A percentile compares a stretch with the other conserved stretches of the same genome.
Evolutionary conservation across 345 rosid species (phyloP).

Genomic region (Garcia nutans): DNA sequence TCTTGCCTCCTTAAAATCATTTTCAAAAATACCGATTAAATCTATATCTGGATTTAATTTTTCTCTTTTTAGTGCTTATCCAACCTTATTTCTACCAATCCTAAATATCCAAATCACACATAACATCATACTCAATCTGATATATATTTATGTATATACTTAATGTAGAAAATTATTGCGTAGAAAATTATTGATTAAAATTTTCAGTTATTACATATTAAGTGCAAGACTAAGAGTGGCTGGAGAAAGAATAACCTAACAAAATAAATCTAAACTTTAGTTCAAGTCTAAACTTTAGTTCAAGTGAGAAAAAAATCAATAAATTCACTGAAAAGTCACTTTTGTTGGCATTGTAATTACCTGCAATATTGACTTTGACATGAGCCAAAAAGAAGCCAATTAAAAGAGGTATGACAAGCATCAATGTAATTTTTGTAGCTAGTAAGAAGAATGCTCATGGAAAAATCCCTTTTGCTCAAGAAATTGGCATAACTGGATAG

Average conservation of each 20-base stretch:
- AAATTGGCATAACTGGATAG: constrained; percentile 76
- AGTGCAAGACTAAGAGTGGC: constrained; percentile 73
- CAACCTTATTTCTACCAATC: no score
- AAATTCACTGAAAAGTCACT: background rate
- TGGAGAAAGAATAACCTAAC: constrained; percentile 88
- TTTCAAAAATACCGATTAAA: no score
- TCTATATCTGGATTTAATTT: no score
- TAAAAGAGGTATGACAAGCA: constrained; percentile 59
- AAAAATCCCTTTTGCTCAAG: constrained; percentile 85
- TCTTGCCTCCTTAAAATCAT: no score
- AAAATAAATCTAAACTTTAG: no score
- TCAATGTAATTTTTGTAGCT: constrained; percentile 85
- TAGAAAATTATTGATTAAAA: no score
- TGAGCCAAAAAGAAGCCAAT: constrained; percentile 84
- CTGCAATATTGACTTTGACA: constrained; percentile 95
- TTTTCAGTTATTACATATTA: no score
- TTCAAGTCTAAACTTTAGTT: background rate
- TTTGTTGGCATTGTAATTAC: constrained; percentile 33
- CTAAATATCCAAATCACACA: no score
- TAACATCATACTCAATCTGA: no score
- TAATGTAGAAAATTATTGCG: no score
- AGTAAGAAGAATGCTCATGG: constrained; percentile 87
- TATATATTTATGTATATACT: no score
- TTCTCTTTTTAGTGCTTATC: no score
- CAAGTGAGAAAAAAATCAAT: constrained; percentile 2